phyloP scores from a whole-genome alignment of 169 alveolate species.

The Eimeria tenella region DNA sequence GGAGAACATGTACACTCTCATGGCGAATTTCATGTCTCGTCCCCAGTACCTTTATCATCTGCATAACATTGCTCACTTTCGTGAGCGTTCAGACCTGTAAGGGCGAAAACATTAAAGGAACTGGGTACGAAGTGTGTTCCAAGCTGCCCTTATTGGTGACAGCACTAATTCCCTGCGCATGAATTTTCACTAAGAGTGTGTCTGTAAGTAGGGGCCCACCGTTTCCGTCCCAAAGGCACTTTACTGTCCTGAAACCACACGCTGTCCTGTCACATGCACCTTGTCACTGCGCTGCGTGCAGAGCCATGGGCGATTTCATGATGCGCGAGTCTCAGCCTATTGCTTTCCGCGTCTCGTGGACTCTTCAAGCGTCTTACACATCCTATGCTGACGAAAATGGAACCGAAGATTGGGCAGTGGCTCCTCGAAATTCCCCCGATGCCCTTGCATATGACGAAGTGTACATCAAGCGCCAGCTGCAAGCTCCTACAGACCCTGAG shows the following conservation, averaged over 20 bases:
- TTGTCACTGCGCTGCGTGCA: background rate
- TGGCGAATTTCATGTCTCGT: conserved; percentile 27
- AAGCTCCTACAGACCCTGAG: conserved; percentile 50
- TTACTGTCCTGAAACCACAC: no score
- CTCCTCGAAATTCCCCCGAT: conserved; percentile 17
- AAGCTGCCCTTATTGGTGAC: no score
- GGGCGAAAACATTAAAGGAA: background rate
- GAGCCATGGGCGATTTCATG: conserved; percentile 67
- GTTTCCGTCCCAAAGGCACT: no score
- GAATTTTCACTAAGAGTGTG: no score
- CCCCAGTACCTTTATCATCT: conserved; percentile 52
- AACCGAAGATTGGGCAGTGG: conserved; percentile 27
- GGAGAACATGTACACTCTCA: conserved; percentile 19
- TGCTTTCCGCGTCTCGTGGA: conserved; percentile 39
- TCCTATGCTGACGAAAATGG: conserved; percentile 31
- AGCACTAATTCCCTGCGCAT: no score
- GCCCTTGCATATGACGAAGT: conserved; percentile 28
- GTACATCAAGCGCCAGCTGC: conserved; percentile 33
- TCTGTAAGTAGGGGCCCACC: no score
- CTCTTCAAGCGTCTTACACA: conserved; percentile 22
- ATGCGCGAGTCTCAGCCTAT: conserved; percentile 60
- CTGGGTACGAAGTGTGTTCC: no score
- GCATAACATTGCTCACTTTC: background rate
- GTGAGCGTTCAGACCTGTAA: conserved; percentile 54
- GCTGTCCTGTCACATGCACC: no score